These are phyloP conservation scores for Colletotrichum tropicicola DNA, from an alignment of 2,329 filamentous ascomycete genomes.

Conservation along the genomic window DNA sequence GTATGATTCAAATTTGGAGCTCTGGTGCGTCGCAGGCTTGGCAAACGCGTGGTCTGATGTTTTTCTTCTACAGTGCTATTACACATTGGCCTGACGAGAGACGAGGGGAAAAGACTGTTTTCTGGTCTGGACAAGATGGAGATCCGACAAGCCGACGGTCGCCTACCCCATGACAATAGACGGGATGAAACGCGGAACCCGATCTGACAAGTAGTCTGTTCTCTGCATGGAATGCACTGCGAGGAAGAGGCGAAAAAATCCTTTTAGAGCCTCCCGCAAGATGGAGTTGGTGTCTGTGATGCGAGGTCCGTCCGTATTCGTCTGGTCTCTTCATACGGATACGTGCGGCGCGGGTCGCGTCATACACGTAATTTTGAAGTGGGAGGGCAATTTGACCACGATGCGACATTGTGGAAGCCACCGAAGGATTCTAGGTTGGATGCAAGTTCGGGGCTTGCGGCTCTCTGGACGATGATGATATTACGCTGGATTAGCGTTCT, in stretches of 20 bases:
- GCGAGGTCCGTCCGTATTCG: conserved; percentile 19
- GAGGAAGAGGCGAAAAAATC: neutral
- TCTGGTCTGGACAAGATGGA: neutral
- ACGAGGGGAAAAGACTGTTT: no score
- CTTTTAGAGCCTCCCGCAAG: no score
- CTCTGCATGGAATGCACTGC: conserved; percentile 8
- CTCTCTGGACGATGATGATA: neutral
- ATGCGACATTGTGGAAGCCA: no score
- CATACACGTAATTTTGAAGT: neutral
- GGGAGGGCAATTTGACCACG: no score
- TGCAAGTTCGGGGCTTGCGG: neutral
- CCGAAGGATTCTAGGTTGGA: neutral
- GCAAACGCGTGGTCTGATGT: conserved; percentile 23
- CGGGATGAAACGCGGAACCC: conserved; percentile 22
- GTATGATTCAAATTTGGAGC: neutral
- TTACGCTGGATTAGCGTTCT: conserved; percentile 12
- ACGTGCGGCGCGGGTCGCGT: neutral
- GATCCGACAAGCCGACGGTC: neutral
- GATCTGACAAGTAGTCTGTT: conserved; percentile 6
- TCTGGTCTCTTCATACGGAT: conserved; percentile 5
- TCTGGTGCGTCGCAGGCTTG: neutral
- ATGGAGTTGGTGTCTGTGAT: conserved; percentile 6
- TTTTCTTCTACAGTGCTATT: neutral
- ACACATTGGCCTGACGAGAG: neutral
- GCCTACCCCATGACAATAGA: neutral